Conservation (phyloP, 768 basidiomycete genomes). For the Tricholoma flavovirens region DNA sequence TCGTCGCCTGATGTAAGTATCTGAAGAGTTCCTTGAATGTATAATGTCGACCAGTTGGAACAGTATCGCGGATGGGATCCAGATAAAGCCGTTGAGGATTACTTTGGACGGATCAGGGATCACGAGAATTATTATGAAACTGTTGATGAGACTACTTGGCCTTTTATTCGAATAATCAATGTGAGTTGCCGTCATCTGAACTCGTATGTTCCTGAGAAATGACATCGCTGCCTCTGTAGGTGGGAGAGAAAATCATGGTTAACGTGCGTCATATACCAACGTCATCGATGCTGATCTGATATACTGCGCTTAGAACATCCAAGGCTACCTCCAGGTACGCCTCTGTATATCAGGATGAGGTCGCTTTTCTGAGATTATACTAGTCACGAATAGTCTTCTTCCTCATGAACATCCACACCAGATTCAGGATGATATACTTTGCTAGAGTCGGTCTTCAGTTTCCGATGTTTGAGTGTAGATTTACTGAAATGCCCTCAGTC, state of each 20-base stretch:
- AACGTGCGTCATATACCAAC: slow-evolving; percentile 50
- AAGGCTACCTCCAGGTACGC: slow-evolving; percentile 79
- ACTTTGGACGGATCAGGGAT: slow-evolving; percentile 80
- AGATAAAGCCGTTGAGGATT: slow-evolving; percentile 87
- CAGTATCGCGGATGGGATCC: slow-evolving; percentile 94
- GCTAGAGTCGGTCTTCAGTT: slow-evolving; percentile 61
- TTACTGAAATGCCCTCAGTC: slow-evolving; percentile 48
- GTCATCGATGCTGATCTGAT: neutral
- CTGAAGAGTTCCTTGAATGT: neutral
- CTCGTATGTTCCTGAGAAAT: slow-evolving; percentile 4
- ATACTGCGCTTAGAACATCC: slow-evolving; percentile 53
- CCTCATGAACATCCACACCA: slow-evolving; percentile 98
- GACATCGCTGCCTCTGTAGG: slow-evolving; percentile 33
- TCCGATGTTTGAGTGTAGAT: neutral
- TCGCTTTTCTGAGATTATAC: slow-evolving; percentile 5
- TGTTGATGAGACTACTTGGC: slow-evolving; percentile 86
- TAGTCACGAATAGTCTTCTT: slow-evolving; percentile 97
- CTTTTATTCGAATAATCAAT: slow-evolving; percentile 92
- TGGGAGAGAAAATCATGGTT: slow-evolving; percentile 93
- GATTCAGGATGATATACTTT: slow-evolving; percentile 91
- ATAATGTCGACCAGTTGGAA: slow-evolving; percentile 1
- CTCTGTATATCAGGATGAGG: neutral
- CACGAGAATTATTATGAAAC: slow-evolving; percentile 89
- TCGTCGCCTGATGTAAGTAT: slow-evolving; percentile 90
- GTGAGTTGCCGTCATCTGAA: slow-evolving; percentile 33